phyloP scores from a whole-genome alignment of 345 rosid species.

The Pseudoturritis turrita region DNA sequence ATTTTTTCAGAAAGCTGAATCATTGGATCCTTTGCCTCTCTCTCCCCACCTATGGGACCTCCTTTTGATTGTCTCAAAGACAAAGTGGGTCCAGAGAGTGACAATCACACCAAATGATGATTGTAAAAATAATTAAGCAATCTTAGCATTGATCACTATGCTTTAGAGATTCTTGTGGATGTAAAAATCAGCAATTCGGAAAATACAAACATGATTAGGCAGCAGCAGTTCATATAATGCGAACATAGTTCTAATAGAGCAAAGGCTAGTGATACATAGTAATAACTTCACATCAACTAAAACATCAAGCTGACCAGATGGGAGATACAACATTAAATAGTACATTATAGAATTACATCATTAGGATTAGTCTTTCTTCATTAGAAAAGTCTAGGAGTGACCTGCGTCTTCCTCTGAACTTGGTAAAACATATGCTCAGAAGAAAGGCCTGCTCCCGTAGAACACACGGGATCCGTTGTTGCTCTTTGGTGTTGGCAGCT shows the following conservation, averaged over 20 bases:
- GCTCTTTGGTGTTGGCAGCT: conserved; percentile 57
- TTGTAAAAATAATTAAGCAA: conserved; percentile 23
- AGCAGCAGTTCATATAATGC: conserved; percentile 40
- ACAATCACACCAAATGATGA: conserved; percentile 20
- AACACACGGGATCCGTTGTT: conserved; percentile 86
- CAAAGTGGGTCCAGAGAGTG: conserved; percentile 21
- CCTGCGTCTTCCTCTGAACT: conserved; percentile 52
- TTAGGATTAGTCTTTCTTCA: conserved; percentile 68
- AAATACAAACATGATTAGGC: conserved; percentile 20
- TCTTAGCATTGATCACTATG: conserved; percentile 31
- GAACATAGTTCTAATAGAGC: conserved; percentile 36
- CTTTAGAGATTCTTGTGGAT: conserved; percentile 30
- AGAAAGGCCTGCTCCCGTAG: conserved; percentile 97
- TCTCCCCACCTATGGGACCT: conserved; percentile 20
- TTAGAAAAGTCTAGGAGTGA: conserved; percentile 57
- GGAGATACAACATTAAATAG: conserved; percentile 54
- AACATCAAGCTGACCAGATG: conserved; percentile 47
- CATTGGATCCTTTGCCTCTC: conserved; percentile 21
- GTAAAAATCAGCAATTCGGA: conserved; percentile 22
- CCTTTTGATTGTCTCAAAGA: conserved; percentile 11
- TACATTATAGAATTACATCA: conserved; percentile 54
- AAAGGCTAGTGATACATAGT: conserved; percentile 42
- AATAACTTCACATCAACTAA: conserved; percentile 42
- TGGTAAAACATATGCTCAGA: conserved; percentile 51
- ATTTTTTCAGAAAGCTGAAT: conserved; percentile 33